Conservation (phyloP, 2,329 filamentous ascomycete genomes). For the Scedosporium dehoogii region DNA sequence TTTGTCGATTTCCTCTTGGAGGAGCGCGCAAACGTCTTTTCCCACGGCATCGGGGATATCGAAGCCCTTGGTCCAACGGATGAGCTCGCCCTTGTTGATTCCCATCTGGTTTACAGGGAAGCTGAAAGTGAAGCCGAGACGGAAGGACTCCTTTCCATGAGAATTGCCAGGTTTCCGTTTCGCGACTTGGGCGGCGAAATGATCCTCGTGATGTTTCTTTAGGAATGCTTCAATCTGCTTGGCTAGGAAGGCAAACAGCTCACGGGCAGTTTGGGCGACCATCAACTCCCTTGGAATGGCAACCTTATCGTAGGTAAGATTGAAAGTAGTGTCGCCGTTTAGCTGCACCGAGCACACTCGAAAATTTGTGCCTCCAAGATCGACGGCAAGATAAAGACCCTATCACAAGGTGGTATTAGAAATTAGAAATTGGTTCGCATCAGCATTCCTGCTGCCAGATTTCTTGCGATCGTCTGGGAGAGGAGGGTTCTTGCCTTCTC, state of each 20-base stretch:
- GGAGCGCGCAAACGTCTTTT: slow-evolving; percentile 83
- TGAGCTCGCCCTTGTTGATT: slow-evolving; percentile 89
- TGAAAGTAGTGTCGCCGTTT: slow-evolving; percentile 91
- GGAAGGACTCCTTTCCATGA: slow-evolving; percentile 55
- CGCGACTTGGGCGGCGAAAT: slow-evolving; percentile 59
- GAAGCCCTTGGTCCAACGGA: slow-evolving; percentile 98
- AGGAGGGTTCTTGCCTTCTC: slow-evolving; percentile 60
- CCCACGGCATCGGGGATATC: slow-evolving; percentile 92
- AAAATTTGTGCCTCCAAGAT: slow-evolving; percentile 97
- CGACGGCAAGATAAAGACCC: slow-evolving; percentile 93
- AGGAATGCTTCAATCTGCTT: slow-evolving; percentile 88
- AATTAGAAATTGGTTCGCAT: background rate
- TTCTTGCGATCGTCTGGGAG: no score
- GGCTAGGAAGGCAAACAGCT: slow-evolving; percentile 87
- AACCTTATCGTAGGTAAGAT: slow-evolving; percentile 85
- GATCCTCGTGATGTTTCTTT: slow-evolving; percentile 75
- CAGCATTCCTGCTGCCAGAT: no score
- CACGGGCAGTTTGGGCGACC: slow-evolving; percentile 73
- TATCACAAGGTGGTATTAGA: slow-evolving; percentile 22
- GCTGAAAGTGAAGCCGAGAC: slow-evolving; percentile 96
- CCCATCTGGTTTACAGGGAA: slow-evolving; percentile 91
- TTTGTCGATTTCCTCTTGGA: slow-evolving; percentile 83
- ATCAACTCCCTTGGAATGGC: slow-evolving; percentile 84
- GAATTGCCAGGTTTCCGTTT: slow-evolving; percentile 46
- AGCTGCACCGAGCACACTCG: slow-evolving; percentile 91